Evolutionary conservation across 768 basidiomycete genomes (phyloP), one percentile per base, ranked within the genome.

Genomic region (Rhizopogon salebrosus): DNA sequence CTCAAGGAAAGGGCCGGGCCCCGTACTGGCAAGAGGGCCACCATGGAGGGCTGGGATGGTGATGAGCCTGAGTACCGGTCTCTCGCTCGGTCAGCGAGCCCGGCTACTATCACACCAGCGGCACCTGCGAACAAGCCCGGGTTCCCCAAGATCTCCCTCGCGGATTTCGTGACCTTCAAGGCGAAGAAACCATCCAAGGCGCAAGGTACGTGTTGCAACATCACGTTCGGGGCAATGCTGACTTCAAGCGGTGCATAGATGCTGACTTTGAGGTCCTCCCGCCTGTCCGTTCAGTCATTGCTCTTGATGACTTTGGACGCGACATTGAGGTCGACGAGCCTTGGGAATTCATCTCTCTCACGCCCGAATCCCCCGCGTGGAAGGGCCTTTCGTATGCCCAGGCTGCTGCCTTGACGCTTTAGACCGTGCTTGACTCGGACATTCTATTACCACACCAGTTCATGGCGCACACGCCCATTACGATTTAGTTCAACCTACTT

Each of bases 331-430:
- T 43, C 5, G 62, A 70, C 20, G 67, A 68, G 23, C 56, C 62
- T 20, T 68, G 67, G 67, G 68, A 68, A 34, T 69, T 70, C 45
- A 35, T 68, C 16, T 60, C 66, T 42, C 64, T 65, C 23, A 55
- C 66, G 8, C 52, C 55, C 31, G 64, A 69, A 10, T 64, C 63
- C 7, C 53, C 62, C 39, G 48, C 57, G 40, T 67, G 66, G 65
- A 63, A 60, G 62, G 64, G 61, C 51, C 62, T 67, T 51, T 69
- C 67, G 8, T 68, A 68, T 41, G 67, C 67, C 13, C 64, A 68
- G 45, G 67, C 54, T 2, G 68, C 48, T 42, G 58, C 46, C 26
- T 57, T 56, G 37, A 59, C 65, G 27, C 57, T 66, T 57, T 66
- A 54, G 37, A 16, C 35, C 14, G 29, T 27, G 34, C 41, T 10